phyloP scores from a whole-genome alignment of 352 stramenopile species.

The Globisporangium okanoganense region DNA sequence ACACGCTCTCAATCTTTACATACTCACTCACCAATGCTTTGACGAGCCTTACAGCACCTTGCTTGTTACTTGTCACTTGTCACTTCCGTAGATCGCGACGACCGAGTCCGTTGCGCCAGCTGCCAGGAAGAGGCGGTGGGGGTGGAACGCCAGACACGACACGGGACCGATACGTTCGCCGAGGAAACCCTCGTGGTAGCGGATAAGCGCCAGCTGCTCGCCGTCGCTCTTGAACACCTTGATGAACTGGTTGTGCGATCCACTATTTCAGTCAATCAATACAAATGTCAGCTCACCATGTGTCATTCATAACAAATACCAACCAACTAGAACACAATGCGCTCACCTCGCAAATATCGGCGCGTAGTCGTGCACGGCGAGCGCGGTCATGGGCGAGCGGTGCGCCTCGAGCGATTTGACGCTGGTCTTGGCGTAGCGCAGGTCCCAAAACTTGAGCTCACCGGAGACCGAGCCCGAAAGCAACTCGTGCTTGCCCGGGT shows the following conservation, averaged over 20 bases:
- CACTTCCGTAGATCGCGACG: slow-evolving; percentile 91
- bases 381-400: slow-evolving; percentile 94
- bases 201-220: slow-evolving; percentile 81
- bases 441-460: slow-evolving; percentile 97
- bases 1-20: background rate
- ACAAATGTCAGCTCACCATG: background rate
- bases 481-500: slow-evolving; percentile 81
- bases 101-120: slow-evolving; percentile 95
- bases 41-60: background rate
- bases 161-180: slow-evolving; percentile 96
- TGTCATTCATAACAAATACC: background rate
- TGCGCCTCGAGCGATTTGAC: slow-evolving; percentile 88
- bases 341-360: slow-evolving; percentile 92
- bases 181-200: slow-evolving; percentile 96
- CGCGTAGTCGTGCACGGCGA: slow-evolving; percentile 94
- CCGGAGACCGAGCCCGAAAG: slow-evolving; percentile 93
- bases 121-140: slow-evolving; percentile 93
- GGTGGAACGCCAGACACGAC: slow-evolving; percentile 97
- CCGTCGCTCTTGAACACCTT: slow-evolving; percentile 94
- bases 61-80: slow-evolving; percentile 58
- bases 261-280: slow-evolving; percentile 35
- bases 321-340: background rate
- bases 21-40: background rate
- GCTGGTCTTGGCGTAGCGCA: slow-evolving; percentile 84
- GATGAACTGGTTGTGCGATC: slow-evolving; percentile 99